Evolutionary conservation across 2,329 filamentous ascomycete genomes (phyloP), one percentile per base, ranked within the genome.

Genomic region (Ophiostoma himal-ulmi): DNA sequence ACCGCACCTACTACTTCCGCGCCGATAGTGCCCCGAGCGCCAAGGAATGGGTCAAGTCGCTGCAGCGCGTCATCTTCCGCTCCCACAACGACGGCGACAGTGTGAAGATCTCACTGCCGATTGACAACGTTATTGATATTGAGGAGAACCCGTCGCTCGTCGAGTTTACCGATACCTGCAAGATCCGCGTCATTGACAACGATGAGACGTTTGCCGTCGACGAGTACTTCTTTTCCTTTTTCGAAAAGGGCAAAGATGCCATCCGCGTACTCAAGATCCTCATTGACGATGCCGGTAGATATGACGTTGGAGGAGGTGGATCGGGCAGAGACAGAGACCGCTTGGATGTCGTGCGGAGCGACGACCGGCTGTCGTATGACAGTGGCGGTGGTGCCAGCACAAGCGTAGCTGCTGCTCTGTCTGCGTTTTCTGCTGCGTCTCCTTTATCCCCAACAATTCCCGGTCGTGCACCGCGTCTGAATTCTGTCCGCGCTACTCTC

Each of bases 161-260:
- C 70, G 92, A 96, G 73, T 93, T 96, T 78, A 93, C 93, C 30
- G 92, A 97, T 73, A 98, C 95, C 0, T 91, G 96, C 81, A 97
- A 96, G 80, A 89, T 99, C 73, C 88, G 93, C 52, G 93, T 97
- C 62, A 89, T 98, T 70, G 94, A 97, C 77, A 96, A 93, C 74
- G 92, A 95, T 74, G 94, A 97, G 79, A 96, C 93, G 0, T 98
- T 91, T 80, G 94, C 94, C 2, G 92, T 98, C 73, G 95, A 99
- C 76, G 95, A 99, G 88, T 97, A 98, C 78, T 98, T 96, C 78
- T 98, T 99, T 79, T 95, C 94, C 0, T 98, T 98, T 80, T 97
- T 97, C 78, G 91, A 88, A 74, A 89, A 89, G 73, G 93, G 93
- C 7, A 89, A 91, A 75, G 92, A 97, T 75, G 94, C 93, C 17